Evolutionary conservation across 1,284 basidiomycete genomes (phyloP), one percentile per base, ranked within the genome.

Genomic region (Dichomitus squalens): DNA sequence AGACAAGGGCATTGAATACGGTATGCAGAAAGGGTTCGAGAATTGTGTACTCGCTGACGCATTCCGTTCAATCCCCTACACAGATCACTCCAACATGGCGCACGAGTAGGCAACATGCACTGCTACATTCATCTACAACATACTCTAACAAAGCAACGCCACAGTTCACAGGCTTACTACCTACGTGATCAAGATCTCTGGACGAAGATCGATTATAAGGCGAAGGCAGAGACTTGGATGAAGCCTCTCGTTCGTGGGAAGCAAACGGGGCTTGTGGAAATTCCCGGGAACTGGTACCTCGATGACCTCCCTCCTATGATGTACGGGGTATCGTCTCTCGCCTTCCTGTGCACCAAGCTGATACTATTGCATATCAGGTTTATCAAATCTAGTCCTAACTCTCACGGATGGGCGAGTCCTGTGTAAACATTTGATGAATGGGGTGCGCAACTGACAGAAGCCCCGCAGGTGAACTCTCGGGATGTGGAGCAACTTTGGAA

Each of bases 401-500:
- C 84, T 0, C 88, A 90, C 66, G 88, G 88, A 29, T 90, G 83
- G 76, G 82, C 83, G 53, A 46, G 54, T 49, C 18, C n/a, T 11
- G 4, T 23, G 1, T 29, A 40, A 20, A 16, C 8, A 14, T 21
- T 29, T 33, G 31, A 47, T 33, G 29, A 12, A 18, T 11, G 27
- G 16, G 9, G 7, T 23, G 12, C 14, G 31, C 23, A 4, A 20
- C 16, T 18, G 31, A 34, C 18, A 12, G 3, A 16, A 14, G 3
- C 35, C 20, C n/a, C 29, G 20, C 61, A 84, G 82, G 87, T 92
- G 14, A 88, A 87, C 63, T 71, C 82, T 1, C 76, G 82, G 44
- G 83, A 86, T 40, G 83, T 91, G 8, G 86, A 91, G 65, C 79
- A 90, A 57, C 79, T 90, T 33, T 92, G 89, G 88, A 88, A 87